A percentile compares a stretch with the other conserved stretches of the same genome.
These are phyloP conservation scores for Mallotus japonicus DNA, from an alignment of 441 rosid species.

Conservation along the genomic window DNA sequence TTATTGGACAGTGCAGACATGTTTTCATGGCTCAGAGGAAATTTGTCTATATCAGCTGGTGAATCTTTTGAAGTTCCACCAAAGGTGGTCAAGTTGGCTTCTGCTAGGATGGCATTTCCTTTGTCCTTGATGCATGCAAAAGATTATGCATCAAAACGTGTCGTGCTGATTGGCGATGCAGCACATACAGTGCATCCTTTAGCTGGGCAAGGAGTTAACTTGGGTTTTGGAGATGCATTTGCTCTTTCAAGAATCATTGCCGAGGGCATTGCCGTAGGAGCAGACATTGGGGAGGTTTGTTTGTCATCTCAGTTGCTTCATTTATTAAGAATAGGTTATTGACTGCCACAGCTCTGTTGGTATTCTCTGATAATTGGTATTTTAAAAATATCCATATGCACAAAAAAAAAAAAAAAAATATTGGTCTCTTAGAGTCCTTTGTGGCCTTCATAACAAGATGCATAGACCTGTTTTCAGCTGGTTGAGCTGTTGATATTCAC, in stretches of 20 bases:
- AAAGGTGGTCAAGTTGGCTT: constrained; percentile 67
- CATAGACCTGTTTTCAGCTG: neutral
- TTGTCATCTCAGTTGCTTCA: constrained; percentile 20
- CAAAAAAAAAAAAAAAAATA: neutral
- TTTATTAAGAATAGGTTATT: neutral
- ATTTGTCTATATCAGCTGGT: constrained; percentile 37
- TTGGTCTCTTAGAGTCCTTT: neutral
- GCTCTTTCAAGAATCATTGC: constrained; percentile 70
- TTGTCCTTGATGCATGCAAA: constrained; percentile 79
- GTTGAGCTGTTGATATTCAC: neutral
- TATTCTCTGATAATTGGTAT: neutral
- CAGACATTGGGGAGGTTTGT: constrained; percentile 91
- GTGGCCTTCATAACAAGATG: neutral
- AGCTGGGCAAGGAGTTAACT: constrained; percentile 97
- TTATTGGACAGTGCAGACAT: constrained; percentile 31
- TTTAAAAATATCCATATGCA: neutral
- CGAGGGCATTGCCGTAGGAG: constrained; percentile 82
- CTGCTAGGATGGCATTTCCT: constrained; percentile 85
- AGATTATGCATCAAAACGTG: constrained; percentile 59
- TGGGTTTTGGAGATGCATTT: constrained; percentile 88
- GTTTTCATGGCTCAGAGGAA: constrained; percentile 64
- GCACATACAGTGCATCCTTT: constrained; percentile 94
- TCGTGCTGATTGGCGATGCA: constrained; percentile 88
- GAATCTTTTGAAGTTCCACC: constrained; percentile 83
- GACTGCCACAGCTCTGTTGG: neutral